Base-by-base conservation (phyloP, 257 asterid genomes). In the Ehretia macrophylla region DNA sequence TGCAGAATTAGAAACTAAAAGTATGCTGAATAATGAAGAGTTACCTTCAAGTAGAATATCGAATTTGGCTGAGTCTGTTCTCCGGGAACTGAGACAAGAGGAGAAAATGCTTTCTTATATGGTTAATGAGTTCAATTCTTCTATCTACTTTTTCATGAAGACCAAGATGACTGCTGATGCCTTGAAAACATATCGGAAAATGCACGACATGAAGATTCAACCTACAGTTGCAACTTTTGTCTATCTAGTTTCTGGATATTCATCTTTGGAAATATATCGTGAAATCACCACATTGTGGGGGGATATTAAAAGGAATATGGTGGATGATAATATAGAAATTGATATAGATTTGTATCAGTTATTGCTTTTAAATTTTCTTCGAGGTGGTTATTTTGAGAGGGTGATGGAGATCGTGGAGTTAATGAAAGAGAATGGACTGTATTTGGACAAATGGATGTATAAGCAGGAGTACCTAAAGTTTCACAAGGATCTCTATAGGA, bases 341-440 rank as follows among this genome's bases (percentile, higher is more conserved):
- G 23, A 72, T 69, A 76, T 93, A 69, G 96, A 86, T 75, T 52
- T 88, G 58, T 84, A 78, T 3, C 97, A 88, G 77, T 49, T 82
- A 14, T 50, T 92, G 64, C 56, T 92, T 54, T 44, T 81, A 72
- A 81, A 63, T 84, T 86, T 92, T 64, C 68, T 92, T 44, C 73
- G 85, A 42, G 99, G 95, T 22, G 99, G 97, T 46, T 92, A 88
- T 66, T 92, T 92, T 59, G 90, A 86, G 70, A 86, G 93, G 82
- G 86, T 78, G 56, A 74, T 88, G 95, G 97, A 92, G 75, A 76
- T 84, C 17, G 71, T 79, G 61, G 71, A 74, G 56, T 61, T 81
- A 44, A 92, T 86, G 96, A 77, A 64, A 79, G 78, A 79, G 74
- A 75, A 64, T 32, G 56, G 56, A 27, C 75, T 92, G 93, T 92